Percentiles rank a stretch among this genome's conserved stretches.
Conservation (phyloP, 805 yeast genomes). For the Naumovozyma baii region DNA sequence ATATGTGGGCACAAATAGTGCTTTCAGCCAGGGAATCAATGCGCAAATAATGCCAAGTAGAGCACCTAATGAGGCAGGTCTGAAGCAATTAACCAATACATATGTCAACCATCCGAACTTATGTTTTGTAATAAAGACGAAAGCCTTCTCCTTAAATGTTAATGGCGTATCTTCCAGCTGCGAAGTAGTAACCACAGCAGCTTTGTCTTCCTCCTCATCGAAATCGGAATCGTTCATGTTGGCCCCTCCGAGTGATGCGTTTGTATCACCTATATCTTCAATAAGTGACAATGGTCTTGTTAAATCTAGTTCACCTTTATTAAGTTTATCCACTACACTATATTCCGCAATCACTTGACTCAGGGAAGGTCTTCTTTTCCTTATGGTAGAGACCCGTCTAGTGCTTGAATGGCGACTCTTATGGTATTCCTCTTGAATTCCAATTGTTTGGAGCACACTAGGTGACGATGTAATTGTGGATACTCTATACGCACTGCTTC, state of each 20-base stretch:
- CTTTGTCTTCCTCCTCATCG: conserved; percentile 1
- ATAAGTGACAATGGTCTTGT: conserved; percentile 24
- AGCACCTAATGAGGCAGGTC: conserved; percentile 70
- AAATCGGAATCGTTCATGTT: background rate
- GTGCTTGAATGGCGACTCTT: background rate
- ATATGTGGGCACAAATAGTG: conserved; percentile 48
- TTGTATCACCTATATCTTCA: conserved; percentile 21
- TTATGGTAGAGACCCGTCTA: background rate
- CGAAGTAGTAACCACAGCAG: conserved; percentile 1
- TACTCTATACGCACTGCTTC: background rate
- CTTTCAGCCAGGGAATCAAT: conserved; percentile 81
- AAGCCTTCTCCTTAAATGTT: conserved; percentile 13
- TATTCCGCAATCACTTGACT: conserved; percentile 34
- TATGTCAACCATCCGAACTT: conserved; percentile 30
- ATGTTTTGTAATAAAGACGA: conserved; percentile 20
- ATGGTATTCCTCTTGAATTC: background rate
- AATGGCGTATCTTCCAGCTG: background rate
- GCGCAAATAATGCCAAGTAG: conserved; percentile 55
- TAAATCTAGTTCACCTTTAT: conserved; percentile 26
- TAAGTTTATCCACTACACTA: conserved; percentile 24
- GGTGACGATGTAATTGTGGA: background rate
- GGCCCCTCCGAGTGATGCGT: conserved; percentile 8
- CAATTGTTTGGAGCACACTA: background rate
- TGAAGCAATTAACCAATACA: conserved; percentile 40
- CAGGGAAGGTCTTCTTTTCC: conserved; percentile 2